phyloP scores from a whole-genome alignment of 257 asterid genomes.

The Voacanga thouarsii region DNA sequence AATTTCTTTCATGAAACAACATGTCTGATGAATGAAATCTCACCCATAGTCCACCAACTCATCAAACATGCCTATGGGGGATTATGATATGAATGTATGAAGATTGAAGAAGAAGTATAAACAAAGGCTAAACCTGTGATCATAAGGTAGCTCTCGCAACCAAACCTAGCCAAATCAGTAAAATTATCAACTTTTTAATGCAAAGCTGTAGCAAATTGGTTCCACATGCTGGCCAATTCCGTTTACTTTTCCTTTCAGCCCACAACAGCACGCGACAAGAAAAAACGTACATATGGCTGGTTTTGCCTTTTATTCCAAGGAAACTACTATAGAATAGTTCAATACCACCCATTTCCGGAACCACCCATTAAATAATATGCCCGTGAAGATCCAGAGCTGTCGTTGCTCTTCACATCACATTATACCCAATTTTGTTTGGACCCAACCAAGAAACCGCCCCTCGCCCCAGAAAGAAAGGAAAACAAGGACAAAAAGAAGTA shows the following conservation, averaged over 20 bases:
- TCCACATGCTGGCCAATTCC: background rate
- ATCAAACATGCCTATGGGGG: background rate
- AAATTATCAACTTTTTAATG: background rate
- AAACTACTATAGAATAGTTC: background rate
- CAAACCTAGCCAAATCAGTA: background rate
- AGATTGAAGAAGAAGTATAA: background rate
- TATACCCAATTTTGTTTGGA: background rate
- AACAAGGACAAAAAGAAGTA: too few relatives aligned
- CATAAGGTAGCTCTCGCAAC: constrained; percentile 2
- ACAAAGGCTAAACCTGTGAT: background rate
- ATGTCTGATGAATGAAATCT: background rate
- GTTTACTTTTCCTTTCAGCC: background rate
- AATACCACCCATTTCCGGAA: background rate
- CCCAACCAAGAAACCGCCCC: background rate
- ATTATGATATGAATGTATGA: background rate
- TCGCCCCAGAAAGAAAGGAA: background rate
- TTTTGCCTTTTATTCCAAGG: background rate
- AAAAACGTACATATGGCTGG: background rate
- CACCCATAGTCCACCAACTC: background rate
- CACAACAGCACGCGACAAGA: background rate
- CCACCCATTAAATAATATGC: constrained; percentile 9
- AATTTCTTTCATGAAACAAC: background rate
- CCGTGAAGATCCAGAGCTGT: constrained; percentile 9
- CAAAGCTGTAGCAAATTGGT: background rate
- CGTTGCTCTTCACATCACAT: background rate